Evolutionary conservation across 352 stramenopile genomes (phyloP).

Genomic region (Thalassiosira livingstoniorum): DNA sequence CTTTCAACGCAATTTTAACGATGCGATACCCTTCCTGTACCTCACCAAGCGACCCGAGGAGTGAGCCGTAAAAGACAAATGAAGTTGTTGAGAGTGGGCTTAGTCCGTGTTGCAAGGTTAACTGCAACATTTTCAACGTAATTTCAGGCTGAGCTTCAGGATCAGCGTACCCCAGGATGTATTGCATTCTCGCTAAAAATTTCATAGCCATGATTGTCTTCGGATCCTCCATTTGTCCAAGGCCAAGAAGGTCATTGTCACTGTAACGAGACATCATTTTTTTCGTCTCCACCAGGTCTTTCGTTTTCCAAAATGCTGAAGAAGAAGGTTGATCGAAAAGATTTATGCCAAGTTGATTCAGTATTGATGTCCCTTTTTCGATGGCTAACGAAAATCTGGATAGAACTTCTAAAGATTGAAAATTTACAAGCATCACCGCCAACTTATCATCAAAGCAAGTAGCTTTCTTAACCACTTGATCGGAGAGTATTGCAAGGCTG

Average conservation of each 20-base stretch:
- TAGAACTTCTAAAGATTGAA: no score
- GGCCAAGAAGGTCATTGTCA: no score
- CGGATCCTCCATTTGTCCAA: no score
- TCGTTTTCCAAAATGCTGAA: no score
- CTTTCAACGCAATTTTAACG: neutral
- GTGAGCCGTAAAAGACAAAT: constrained; percentile 10
- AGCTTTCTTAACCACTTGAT: constrained; percentile 10
- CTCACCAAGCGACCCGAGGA: constrained; percentile 3
- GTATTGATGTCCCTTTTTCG: no score
- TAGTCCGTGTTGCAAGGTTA: constrained; percentile 11
- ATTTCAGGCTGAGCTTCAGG: neutral
- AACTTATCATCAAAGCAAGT: constrained; percentile 30
- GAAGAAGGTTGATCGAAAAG: no score
- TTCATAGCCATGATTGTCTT: no score
- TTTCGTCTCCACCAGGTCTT: no score
- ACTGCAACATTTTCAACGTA: constrained; percentile 11
- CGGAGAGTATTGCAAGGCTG: constrained; percentile 17
- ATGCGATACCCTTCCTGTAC: constrained; percentile 14
- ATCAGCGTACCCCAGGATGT: neutral
- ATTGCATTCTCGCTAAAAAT: neutral
- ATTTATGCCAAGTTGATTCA: no score
- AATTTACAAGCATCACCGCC: neutral
- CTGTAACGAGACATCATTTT: no score
- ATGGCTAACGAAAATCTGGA: no score
- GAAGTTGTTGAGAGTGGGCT: neutral